Evolutionary conservation across 2,329 filamentous ascomycete genomes (phyloP).

Genomic region (Colletotrichum sp.): DNA sequence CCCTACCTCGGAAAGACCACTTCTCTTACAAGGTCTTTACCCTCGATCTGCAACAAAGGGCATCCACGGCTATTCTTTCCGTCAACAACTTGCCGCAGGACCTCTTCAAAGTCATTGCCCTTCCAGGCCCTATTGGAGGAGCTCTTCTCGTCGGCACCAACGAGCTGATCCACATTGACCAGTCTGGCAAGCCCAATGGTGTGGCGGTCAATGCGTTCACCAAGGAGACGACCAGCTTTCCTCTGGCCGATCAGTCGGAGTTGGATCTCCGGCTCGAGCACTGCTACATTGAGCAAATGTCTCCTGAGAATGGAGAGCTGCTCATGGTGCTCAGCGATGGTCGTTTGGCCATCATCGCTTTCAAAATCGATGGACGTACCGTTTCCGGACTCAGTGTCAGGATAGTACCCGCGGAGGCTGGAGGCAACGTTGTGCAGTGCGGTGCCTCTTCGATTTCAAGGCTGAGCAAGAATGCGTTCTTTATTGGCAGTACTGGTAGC

Average conservation of each 20-base stretch:
- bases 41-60: conserved; percentile 88
- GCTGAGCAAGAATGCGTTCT: conserved; percentile 73
- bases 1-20: conserved; percentile 83
- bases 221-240: conserved; percentile 80
- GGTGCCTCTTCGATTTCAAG: conserved; percentile 72
- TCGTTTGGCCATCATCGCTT: conserved; percentile 75
- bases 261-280: conserved; percentile 82
- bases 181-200: conserved; percentile 91
- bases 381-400: conserved; percentile 85
- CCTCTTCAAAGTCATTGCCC: conserved; percentile 78
- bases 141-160: conserved; percentile 87
- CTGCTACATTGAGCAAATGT: conserved; percentile 78
- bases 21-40: conserved; percentile 94
- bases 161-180: conserved; percentile 93
- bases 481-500: conserved; percentile 83
- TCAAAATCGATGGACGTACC: conserved; percentile 87
- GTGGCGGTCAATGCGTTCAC: conserved; percentile 93
- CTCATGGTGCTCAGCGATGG: conserved; percentile 83
- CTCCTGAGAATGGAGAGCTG: conserved; percentile 79
- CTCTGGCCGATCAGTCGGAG: conserved; percentile 84
- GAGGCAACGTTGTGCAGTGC: conserved; percentile 65
- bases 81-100: conserved; percentile 87
- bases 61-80: conserved; percentile 90
- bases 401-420: conserved; percentile 64
- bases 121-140: conserved; percentile 87